A percentile compares a stretch with the other conserved stretches of the same genome.
Evolutionary conservation across 2,329 filamentous ascomycete species (phyloP).

Genomic region (Xylaria sp.): DNA sequence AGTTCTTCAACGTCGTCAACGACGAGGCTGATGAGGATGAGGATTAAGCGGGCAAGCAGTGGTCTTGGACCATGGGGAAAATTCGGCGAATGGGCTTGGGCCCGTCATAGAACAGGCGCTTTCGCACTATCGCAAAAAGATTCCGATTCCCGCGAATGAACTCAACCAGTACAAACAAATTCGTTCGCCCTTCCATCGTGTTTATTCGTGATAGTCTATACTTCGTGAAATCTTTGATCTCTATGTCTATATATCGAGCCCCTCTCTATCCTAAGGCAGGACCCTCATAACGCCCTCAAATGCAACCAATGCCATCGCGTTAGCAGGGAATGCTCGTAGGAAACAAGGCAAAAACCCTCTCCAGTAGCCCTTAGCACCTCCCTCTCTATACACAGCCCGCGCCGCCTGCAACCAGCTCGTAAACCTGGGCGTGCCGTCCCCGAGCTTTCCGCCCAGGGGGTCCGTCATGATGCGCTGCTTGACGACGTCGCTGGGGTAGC

Average conservation of each 20-base stretch:
- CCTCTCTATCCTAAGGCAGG: conserved; percentile 45
- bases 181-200: background rate
- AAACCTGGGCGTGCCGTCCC: conserved; percentile 71
- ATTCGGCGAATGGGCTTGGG: conserved; percentile 20
- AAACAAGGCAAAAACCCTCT: conserved; percentile 94
- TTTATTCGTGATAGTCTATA: conserved; percentile 2
- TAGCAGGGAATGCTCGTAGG: conserved; percentile 89
- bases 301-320: conserved; percentile 88
- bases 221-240: background rate
- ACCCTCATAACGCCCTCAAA: conserved; percentile 89
- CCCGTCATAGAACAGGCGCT: conserved; percentile 25
- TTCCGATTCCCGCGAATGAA: conserved; percentile 25
- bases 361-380: conserved; percentile 82
- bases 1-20: conserved; percentile 99
- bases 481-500: conserved; percentile 89
- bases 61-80: conserved; percentile 12
- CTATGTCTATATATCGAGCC: conserved; percentile 2
- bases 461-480: conserved; percentile 99
- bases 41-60: conserved; percentile 67
- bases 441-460: conserved; percentile 70
- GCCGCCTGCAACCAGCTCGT: conserved; percentile 80
- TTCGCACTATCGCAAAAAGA: conserved; percentile 28
- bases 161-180: conserved; percentile 11
- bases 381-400: conserved; percentile 72
- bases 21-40: conserved; percentile 98